Base-by-base conservation (phyloP, 1,139 yeast genomes). In the Geotrichum citri-aurantii region DNA sequence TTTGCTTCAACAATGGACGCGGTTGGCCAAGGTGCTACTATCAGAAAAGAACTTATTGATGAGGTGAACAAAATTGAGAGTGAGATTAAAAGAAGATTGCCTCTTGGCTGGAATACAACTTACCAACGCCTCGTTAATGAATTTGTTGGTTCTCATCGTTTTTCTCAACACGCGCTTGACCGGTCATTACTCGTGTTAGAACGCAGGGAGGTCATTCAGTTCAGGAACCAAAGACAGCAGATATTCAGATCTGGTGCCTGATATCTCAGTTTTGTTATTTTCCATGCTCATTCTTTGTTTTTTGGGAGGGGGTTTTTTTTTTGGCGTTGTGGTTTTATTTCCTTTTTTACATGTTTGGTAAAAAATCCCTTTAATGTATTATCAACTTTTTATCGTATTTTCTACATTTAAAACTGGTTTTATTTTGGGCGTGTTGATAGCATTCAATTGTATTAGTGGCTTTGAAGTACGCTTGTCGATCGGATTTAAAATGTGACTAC, bases 1-100 rank as follows among this genome's bases (percentile, higher is more conserved):
- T 88, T 90, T 61, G 97, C 99, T 0, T 93, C 99, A 0, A 95
- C 99, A 0, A 91, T 95, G 96, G 93, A 91, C 70, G 99, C 99
- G 0, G 96, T 95, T 17, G 88, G 88, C 48, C 95, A 89, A 73
- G 95, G 91, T 59, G 84, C 85, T 49, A 79, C 77, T 24, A 72
- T 76, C 69, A 73, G 81, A 60, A 69, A 79, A 59, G 81, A 81
- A 65, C 73, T 87, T 63, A 79, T 81, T 59, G 81, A 82, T 44
- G 95, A 91, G 69, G 90, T 92, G 54, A 81, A 83, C 65, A 80
- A 79, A 68, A 90, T 93, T 56, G 97, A 92, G 70, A 84, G 81
- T 52, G 96, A 90, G 71, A 81, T 93, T 64, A 85, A 91, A 73
- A 83, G 95, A 73, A 83, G 99, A 71, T 79, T 93, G 65, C 98